Evolutionary conservation across 192 early-diverging fungal species (phyloP).

Genomic region (Anaeromyces robustus): DNA sequence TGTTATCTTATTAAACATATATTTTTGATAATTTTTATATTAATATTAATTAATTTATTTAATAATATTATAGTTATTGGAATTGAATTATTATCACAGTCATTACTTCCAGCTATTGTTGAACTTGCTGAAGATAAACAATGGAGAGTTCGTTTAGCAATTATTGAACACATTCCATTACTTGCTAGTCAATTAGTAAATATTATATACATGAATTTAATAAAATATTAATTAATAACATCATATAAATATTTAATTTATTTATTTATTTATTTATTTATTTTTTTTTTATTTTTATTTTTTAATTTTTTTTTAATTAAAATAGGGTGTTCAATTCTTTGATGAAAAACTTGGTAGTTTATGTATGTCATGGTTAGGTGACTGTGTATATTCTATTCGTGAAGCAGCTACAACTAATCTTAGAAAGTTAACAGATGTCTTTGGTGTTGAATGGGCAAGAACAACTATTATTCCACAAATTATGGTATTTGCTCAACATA

Average conservation of each 20-base stretch:
- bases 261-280: no score
- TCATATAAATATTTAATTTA: no score
- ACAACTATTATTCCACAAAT: conserved; percentile 87
- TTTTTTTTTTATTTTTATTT: no score
- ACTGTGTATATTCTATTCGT: conserved; percentile 90
- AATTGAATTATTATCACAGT: conserved; percentile 92
- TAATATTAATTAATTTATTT: background rate
- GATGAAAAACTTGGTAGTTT: conserved; percentile 85
- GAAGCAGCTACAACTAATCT: conserved; percentile 93
- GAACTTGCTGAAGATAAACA: conserved; percentile 99
- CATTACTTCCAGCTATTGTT: conserved; percentile 90
- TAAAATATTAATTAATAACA: no score
- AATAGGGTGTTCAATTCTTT: conserved; percentile 79
- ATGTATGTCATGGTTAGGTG: conserved; percentile 98
- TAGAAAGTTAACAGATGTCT: conserved; percentile 88
- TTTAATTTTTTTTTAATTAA: no score
- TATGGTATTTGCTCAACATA: conserved; percentile 69
- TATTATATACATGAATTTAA: no score
- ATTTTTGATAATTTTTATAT: no score
- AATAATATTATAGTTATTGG: conserved; percentile 52
- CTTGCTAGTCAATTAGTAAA: conserved; percentile 74
- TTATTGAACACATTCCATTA: conserved; percentile 97
- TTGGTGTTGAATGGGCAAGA: conserved; percentile 97
- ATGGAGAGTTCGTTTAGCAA: conserved; percentile 96
- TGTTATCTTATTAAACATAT: no score